These are phyloP conservation scores for Cryphonectria radicalis DNA, from an alignment of 2,329 filamentous ascomycete genomes.

Conservation along the genomic window DNA sequence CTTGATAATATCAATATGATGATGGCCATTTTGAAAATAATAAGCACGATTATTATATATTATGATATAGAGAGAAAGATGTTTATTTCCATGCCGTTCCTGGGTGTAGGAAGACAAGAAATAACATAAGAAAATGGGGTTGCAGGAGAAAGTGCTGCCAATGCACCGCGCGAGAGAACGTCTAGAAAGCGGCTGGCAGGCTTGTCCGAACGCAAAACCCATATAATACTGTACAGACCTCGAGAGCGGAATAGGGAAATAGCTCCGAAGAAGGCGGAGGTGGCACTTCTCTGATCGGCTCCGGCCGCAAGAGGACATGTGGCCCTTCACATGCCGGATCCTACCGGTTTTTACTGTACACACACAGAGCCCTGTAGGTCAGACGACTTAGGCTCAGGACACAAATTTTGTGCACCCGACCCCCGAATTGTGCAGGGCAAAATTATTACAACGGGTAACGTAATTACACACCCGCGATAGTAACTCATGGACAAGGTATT, in stretches of 20 bases:
- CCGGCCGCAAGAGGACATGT: constrained; percentile 5
- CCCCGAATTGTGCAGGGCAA: not conserved
- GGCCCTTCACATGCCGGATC: constrained; percentile 5
- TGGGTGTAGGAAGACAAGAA: too few species aligned
- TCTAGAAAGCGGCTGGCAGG: not conserved
- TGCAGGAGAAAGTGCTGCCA: not conserved
- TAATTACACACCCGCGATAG: not conserved
- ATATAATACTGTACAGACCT: too few species aligned
- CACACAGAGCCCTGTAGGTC: not conserved
- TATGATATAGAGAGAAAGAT: too few species aligned
- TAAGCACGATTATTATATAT: too few species aligned
- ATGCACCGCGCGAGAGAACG: not conserved
- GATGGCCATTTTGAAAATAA: not conserved
- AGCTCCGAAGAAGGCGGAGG: not conserved
- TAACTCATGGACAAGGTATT: not conserved
- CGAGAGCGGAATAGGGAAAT: not conserved
- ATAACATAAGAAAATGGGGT: not conserved
- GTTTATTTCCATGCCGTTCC: not conserved
- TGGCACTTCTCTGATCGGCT: not conserved
- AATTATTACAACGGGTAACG: not conserved
- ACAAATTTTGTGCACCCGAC: not conserved
- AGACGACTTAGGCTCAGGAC: not conserved
- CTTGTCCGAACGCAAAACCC: too few species aligned
- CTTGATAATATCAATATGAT: not conserved
- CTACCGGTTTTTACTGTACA: not conserved